A percentile compares a stretch with the other conserved stretches of the same genome.
These are phyloP conservation scores for Xylaria sp. DNA, from an alignment of 2,329 filamentous ascomycete genomes.

Conservation along the genomic window DNA sequence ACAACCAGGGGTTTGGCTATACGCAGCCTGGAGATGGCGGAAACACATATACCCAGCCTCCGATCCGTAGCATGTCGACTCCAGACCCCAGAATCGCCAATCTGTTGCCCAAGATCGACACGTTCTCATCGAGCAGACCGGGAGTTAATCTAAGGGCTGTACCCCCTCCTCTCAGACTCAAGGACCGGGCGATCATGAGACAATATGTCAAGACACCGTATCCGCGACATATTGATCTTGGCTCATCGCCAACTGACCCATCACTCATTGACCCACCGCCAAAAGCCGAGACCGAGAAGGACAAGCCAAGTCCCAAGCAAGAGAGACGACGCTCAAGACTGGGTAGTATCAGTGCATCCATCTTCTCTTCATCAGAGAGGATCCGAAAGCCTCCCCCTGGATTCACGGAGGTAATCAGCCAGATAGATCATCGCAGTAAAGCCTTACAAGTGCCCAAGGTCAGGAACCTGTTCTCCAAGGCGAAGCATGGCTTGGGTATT, in stretches of 20 bases:
- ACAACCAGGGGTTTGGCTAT: conserved; percentile 1
- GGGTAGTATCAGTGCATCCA: conserved; percentile 10
- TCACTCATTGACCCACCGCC: background rate
- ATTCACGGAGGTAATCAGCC: conserved; percentile 13
- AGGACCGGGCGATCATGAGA: conserved; percentile 18
- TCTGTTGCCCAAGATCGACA: conserved; percentile 10
- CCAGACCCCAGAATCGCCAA: conserved; percentile 18
- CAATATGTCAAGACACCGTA: conserved; percentile 26
- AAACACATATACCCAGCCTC: background rate
- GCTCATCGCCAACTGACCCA: conserved; percentile 10
- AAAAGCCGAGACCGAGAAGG: background rate
- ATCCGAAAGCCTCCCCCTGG: conserved; percentile 10
- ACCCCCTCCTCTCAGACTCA: conserved; percentile 24
- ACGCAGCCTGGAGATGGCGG: background rate
- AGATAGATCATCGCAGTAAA: conserved; percentile 12
- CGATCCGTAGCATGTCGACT: background rate
- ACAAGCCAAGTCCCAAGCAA: conserved; percentile 11
- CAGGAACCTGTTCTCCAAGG: conserved; percentile 25
- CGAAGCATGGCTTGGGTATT: conserved; percentile 23
- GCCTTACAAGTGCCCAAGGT: conserved; percentile 18
- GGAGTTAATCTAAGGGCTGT: conserved; percentile 7
- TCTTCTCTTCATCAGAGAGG: conserved; percentile 7
- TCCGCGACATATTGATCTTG: conserved; percentile 10
- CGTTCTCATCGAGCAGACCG: conserved; percentile 20
- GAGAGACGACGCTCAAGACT: conserved; percentile 19